Conservation (phyloP, 768 basidiomycete species). For the Lentinula edodes region DNA sequence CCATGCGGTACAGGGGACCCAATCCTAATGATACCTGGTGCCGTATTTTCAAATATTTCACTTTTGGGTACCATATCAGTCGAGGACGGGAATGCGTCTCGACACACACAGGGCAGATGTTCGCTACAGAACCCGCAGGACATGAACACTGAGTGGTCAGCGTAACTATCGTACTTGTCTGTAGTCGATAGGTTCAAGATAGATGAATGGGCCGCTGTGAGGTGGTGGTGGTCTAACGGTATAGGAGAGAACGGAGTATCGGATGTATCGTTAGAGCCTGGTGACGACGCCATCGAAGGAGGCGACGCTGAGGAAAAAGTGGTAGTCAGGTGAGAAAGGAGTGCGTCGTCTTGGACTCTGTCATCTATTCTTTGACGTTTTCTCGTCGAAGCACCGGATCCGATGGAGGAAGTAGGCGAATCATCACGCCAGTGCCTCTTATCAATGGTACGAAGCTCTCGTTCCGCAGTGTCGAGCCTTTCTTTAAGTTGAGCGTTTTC, state of each 20-base stretch:
- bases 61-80: slow-evolving; percentile 19
- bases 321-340: slow-evolving; percentile 26
- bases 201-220: slow-evolving; percentile 16
- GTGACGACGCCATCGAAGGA: slow-evolving; percentile 48
- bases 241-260: slow-evolving; percentile 27
- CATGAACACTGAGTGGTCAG: slow-evolving; percentile 22
- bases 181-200: slow-evolving; percentile 25
- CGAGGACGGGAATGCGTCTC: slow-evolving; percentile 54
- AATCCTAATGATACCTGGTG: slow-evolving; percentile 14
- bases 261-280: slow-evolving; percentile 31
- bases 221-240: slow-evolving; percentile 27
- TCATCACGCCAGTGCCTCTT: slow-evolving; percentile 59
- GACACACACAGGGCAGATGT: slow-evolving; percentile 70
- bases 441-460: slow-evolving; percentile 31
- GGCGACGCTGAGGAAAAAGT: slow-evolving; percentile 36
- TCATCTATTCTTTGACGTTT: slow-evolving; percentile 21
- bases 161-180: slow-evolving; percentile 21
- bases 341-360: slow-evolving; percentile 25
- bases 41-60: slow-evolving; percentile 15
- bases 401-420: slow-evolving; percentile 28
- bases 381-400: slow-evolving; percentile 23
- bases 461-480: slow-evolving; percentile 37
- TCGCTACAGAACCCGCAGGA: slow-evolving; percentile 76
- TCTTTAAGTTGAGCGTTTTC: slow-evolving; percentile 63
- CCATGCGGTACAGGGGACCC: slow-evolving; percentile 18